Base-by-base conservation (phyloP, 1,139 yeast species). In the Scheffersomyces stambukii region DNA sequence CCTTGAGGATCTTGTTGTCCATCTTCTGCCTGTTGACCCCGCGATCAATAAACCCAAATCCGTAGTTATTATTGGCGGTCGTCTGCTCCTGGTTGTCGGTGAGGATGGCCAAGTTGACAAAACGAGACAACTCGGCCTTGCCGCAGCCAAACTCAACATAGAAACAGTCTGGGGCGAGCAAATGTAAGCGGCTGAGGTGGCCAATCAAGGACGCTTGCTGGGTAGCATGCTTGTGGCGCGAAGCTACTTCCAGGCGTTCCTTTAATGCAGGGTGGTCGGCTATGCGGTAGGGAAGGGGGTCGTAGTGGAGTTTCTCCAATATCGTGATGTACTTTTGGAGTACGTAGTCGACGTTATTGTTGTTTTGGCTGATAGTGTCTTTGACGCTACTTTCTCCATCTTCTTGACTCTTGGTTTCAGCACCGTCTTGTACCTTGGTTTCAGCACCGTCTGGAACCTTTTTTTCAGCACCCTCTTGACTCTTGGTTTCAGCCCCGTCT, bases 141-240 rank as follows among this genome's bases (percentile, higher is more conserved):
- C 96, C 96, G 50, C 95, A 83, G 0, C 96, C 96, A 60, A 85
- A 86, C 52, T 88, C 96, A 15, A 83, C 52, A 44, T 78, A 74
- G 29, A 70, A 59, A 22, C 50, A 45, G 4, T 58, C 44, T 3
- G 51, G 27, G 1, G 57, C 55, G 17, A 80, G 54, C 16, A 79
- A 46, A 0, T 53, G 55, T n/a, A 53, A 42, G 4, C 57, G 49
- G 18, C 70, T 63, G 48, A 88, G 54, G 37, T 83, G 83, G 4
- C 86, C 89, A 13, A 84, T 81, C 34, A 88, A 54, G 3, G 94
- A 82, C 0, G 89, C 70, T 49, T 88, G 96, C 50, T 88, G 96
- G 2, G 70, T 52, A 0, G 91, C 82, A 55, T 88, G 96, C 46
- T 85, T 86, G 38, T 70, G 75, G 48, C 77, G 77, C 18, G 63